phyloP scores from a whole-genome alignment of 2,329 filamentous ascomycete genomes.

The Metarhizium robertsii region DNA sequence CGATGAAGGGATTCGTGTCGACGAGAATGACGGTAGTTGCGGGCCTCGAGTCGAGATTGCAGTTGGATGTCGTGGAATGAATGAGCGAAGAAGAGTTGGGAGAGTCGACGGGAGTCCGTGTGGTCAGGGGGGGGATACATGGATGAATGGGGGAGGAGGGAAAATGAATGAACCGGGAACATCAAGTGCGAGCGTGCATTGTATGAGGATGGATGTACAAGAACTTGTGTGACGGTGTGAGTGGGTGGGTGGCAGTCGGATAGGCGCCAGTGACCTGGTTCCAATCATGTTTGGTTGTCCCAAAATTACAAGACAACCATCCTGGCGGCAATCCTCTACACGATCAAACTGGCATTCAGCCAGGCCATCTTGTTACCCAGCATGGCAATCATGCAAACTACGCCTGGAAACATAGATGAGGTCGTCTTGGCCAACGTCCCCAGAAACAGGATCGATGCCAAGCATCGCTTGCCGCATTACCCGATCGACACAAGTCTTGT shows the following conservation, averaged over 20 bases:
- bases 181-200: not conserved
- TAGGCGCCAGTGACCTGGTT: too few relatives aligned
- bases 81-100: not conserved
- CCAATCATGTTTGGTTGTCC: too few relatives aligned
- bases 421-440: not conserved
- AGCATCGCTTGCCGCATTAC: not conserved
- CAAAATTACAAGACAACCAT: too few relatives aligned
- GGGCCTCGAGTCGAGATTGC: not conserved
- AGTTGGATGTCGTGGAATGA: not conserved
- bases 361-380: not conserved
- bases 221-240: too few relatives aligned
- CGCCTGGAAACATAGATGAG: too few relatives aligned
- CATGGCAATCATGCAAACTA: not conserved
- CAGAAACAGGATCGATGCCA: not conserved
- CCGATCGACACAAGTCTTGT: slow-evolving; percentile 1
- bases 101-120: not conserved
- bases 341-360: too few relatives aligned
- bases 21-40: not conserved
- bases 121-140: not conserved
- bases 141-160: not conserved
- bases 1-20: not conserved
- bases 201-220: too few relatives aligned
- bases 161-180: not conserved
- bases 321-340: too few relatives aligned
- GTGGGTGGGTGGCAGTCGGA: too few relatives aligned